Evolutionary conservation across 192 early-diverging fungal species (phyloP), one percentile per base, ranked within the genome.

Genomic region (Gaertneriomyces semiglobifer): DNA sequence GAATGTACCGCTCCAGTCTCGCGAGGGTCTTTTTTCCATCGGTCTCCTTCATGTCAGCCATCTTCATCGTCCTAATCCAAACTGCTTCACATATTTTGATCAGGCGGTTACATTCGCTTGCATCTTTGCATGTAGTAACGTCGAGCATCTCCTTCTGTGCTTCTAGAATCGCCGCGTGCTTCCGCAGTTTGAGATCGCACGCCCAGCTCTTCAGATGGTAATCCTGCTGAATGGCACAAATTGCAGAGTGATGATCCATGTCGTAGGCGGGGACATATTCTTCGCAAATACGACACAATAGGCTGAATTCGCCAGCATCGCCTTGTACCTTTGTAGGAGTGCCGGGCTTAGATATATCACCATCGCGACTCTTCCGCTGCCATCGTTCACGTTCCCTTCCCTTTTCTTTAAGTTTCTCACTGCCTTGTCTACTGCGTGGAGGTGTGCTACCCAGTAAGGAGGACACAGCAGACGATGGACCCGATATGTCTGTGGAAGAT

Each of bases 251-350:
- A 44, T 79, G 79, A 40, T 90, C 88, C 48, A 94, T 76, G 39
- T 83, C 81, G 11, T 77, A 63, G 2, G 86, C 74, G 42, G 78
- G 67, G 18, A 94, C 84, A 47, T 79, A 78, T 40, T 91, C 90
- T 70, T 95, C 93, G 58, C 93, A 95, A 56, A 95, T 91, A 14
- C 93, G 78, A 55, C 93, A 95, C 4, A 94, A 74, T 9, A 93
- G 41, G 16, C 42, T 66, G 1, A 44, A 57, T 57, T 33, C 25
- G 25, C 25, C 25, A 33, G 25, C 1, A 2, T 33, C 25, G 25
- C 25, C 25, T 33, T 33, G 25, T 33, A 2, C 25, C 25, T 33
- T 33, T 33, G 25, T 33, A 1, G 25, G 25, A 33, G 25, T 33
- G 25, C 25, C 25, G 2, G 25, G 25, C 25, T 33, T 33, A 33